phyloP scores from a whole-genome alignment of 768 basidiomycete species.

The Hortiboletus campestris region DNA sequence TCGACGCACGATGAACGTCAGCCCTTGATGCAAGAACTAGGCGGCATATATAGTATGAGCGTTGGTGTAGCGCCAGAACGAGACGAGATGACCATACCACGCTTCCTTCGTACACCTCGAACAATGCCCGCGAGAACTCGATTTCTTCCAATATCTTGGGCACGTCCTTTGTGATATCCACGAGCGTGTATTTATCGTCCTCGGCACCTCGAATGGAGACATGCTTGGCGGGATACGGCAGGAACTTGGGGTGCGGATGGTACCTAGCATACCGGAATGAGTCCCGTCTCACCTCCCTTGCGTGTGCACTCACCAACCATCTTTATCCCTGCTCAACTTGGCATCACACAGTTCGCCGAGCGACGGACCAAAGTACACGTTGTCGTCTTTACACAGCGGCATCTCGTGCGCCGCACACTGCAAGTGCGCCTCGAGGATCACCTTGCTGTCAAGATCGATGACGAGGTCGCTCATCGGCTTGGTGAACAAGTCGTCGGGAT shows the following conservation, averaged over 20 bases:
- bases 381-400: conserved; percentile 67
- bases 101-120: conserved; percentile 88
- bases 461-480: conserved; percentile 59
- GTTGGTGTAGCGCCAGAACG: not conserved
- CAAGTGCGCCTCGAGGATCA: conserved; percentile 79
- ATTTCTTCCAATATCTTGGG: conserved; percentile 70
- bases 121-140: conserved; percentile 78
- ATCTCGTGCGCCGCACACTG: conserved; percentile 89
- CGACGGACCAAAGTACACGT: conserved; percentile 66
- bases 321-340: conserved; percentile 62
- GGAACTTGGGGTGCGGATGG: conserved; percentile 73
- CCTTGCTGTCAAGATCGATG: conserved; percentile 69
- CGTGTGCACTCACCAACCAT: conserved; percentile 63
- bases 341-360: conserved; percentile 59
- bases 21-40: conserved; percentile 86
- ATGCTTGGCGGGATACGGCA: conserved; percentile 72
- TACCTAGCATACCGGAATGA: conserved; percentile 52
- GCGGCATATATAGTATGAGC: conserved; percentile 1
- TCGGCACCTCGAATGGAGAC: conserved; percentile 74
- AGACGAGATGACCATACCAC: conserved; percentile 48
- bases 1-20: conserved; percentile 66
- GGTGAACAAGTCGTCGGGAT: conserved; percentile 71
- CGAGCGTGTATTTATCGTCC: conserved; percentile 76
- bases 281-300: not conserved
- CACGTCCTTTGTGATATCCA: conserved; percentile 53